Evolutionary conservation across 73 alveolate species (phyloP).

Genomic region (Tetrahymena thermophila): DNA sequence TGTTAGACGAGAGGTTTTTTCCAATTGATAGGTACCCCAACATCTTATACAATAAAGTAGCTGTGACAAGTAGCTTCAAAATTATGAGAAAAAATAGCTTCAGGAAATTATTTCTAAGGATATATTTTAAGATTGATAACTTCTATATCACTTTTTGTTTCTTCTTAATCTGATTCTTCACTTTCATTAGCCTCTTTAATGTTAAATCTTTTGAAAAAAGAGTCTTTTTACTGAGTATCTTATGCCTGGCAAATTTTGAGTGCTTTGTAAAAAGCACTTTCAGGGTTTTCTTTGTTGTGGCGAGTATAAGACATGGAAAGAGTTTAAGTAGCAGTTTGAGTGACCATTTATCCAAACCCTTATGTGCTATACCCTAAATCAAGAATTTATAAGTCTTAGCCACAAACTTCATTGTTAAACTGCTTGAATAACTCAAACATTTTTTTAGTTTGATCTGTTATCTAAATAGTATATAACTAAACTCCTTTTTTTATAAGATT

Average conservation of each 20-base stretch:
- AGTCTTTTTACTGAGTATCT: not conserved
- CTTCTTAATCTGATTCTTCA: not conserved
- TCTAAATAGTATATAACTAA: not conserved
- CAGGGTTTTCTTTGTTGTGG: not conserved
- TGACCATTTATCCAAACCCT: not conserved
- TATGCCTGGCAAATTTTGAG: not conserved
- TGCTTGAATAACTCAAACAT: not conserved
- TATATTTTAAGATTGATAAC: not conserved
- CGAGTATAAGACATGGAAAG: not conserved
- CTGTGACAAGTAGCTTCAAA: conserved; percentile 10
- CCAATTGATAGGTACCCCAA: conserved; percentile 1
- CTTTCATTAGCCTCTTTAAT: not conserved
- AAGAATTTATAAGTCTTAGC: not conserved
- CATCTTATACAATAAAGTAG: conserved; percentile 6
- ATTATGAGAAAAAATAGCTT: not conserved
- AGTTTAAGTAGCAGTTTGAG: not conserved
- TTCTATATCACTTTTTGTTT: not conserved
- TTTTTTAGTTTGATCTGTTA: not conserved
- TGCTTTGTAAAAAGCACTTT: not conserved
- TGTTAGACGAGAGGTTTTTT: conserved; percentile 14
- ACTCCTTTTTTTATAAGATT: not conserved
- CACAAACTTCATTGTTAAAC: not conserved
- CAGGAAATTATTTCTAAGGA: not conserved
- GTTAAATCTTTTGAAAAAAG: not conserved
- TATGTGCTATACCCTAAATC: not conserved